Evolutionary conservation across 352 stramenopile species (phyloP).

Genomic region (Phytophthora ramorum): DNA sequence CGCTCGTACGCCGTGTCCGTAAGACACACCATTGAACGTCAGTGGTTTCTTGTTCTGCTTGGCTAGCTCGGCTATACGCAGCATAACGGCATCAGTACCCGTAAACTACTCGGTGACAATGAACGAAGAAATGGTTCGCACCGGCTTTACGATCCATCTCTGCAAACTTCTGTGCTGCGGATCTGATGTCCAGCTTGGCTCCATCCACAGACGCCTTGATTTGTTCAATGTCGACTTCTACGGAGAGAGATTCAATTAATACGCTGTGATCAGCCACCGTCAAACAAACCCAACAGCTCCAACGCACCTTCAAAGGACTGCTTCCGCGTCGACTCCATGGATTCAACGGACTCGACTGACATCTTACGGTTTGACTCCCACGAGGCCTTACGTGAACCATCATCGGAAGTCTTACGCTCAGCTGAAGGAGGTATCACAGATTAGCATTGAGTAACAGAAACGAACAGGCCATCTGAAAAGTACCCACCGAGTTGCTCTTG

Average conservation of each 20-base stretch:
- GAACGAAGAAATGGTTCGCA: conserved; percentile 24
- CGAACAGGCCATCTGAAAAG: not conserved
- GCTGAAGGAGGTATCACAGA: not conserved
- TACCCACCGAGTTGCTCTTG: conserved; percentile 62
- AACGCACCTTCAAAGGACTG: conserved; percentile 46
- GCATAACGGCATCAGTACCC: conserved; percentile 10
- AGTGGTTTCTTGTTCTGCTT: conserved; percentile 49
- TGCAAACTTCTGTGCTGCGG: conserved; percentile 65
- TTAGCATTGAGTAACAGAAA: not conserved
- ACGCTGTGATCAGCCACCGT: not conserved
- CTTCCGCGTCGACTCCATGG: conserved; percentile 41
- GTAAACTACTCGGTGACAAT: not conserved
- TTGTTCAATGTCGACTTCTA: conserved; percentile 62
- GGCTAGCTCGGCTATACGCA: conserved; percentile 36
- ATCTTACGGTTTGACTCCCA: conserved; percentile 43
- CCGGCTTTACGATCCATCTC: conserved; percentile 72
- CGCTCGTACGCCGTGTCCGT: conserved; percentile 21
- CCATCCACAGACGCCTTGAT: conserved; percentile 67
- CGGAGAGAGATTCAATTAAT: not conserved
- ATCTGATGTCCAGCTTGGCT: conserved; percentile 56
- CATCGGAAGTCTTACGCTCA: conserved; percentile 44
- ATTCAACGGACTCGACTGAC: conserved; percentile 49
- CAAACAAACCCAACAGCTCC: not conserved
- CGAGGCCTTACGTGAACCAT: conserved; percentile 41
- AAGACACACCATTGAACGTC: conserved; percentile 43